Base-by-base conservation (phyloP, 768 basidiomycete genomes). In the Tricholomella constricta region DNA sequence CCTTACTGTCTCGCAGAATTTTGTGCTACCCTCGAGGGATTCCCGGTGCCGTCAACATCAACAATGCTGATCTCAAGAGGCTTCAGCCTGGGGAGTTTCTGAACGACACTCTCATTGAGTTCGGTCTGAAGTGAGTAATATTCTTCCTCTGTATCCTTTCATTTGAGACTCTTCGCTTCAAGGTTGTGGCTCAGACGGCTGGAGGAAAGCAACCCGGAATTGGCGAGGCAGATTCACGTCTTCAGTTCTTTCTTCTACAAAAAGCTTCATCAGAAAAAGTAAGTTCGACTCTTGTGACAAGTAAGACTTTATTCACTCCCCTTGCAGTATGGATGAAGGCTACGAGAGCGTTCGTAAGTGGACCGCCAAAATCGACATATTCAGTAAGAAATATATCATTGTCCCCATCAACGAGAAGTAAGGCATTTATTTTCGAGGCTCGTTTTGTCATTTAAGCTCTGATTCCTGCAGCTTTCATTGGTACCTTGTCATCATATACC, bases 241-340 rank as follows among this genome's bases (percentile, higher is more conserved):
- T 98, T 98, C 76, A 98, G 88, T 68, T 95, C 95, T 0, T 99
- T 98, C 72, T 98, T 99, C 71, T 98, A 95, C 76, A 92, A 95
- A 75, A 96, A 97, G 69, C 72, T 99, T 23, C 87, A 86, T 52
- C 79, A 80, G 48, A 88, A 82, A 65, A 81, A 77, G 85, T 86
- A 65, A 34, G 75, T 65, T 22, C 31, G 45, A 26, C 9, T n/a
- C 27, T 26, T 45, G 5, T 17, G n/a, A 22, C 7, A 20, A 36
- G 38, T 17, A 3, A 36, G 12, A 25, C 49, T 19, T 26, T 8
- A 34, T 51, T 62, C 31, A 59, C 40, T 48, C 44, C 20, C 36
- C 17, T 35, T 19, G 5, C 60, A 83, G 81, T 50, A 54, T 71
- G 23, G 75, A 82, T 34, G 84, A 84, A 54, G 88, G 88, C 11